phyloP scores from a whole-genome alignment of 495 filamentous ascomycete species.

The Annulohypoxylon nitens region DNA sequence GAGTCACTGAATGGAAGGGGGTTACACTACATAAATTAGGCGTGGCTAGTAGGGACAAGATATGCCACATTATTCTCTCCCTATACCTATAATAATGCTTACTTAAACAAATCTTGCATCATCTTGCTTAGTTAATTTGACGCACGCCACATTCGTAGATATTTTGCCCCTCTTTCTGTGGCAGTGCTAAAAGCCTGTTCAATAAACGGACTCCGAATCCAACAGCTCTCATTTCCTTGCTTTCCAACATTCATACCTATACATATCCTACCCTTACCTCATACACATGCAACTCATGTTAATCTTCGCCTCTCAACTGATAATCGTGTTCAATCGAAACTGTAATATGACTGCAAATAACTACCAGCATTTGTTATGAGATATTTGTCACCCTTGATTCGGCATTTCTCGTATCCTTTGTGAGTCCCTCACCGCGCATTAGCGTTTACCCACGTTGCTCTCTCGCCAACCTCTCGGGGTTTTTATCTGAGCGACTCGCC shows the following conservation, averaged over 20 bases:
- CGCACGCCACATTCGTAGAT: neutral
- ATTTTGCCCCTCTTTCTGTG: neutral
- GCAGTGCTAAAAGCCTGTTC: slow-evolving; percentile 5
- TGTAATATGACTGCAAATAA: neutral
- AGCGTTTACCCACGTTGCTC: slow-evolving; percentile 17
- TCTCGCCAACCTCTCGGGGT: slow-evolving; percentile 1
- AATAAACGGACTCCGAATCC: neutral
- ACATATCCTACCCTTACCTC: too few relatives aligned
- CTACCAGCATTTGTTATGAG: neutral
- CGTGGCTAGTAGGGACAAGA: too few relatives aligned
- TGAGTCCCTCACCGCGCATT: slow-evolving; percentile 32
- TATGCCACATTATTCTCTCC: too few relatives aligned
- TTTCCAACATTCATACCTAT: neutral
- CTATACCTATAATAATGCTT: too few relatives aligned
- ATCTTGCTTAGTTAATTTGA: neutral
- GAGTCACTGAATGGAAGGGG: too few relatives aligned
- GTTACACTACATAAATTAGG: too few relatives aligned
- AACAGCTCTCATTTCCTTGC: neutral
- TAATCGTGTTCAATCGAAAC: neutral
- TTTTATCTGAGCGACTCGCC: slow-evolving; percentile 13
- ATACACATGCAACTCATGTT: neutral
- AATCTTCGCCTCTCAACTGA: too few relatives aligned
- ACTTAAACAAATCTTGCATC: too few relatives aligned
- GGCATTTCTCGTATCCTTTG: slow-evolving; percentile 37
- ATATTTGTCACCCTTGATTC: slow-evolving; percentile 11